Percentiles rank a stretch among this genome's conserved stretches.
These are phyloP conservation scores for Phylloboletellus chloephorus DNA, from an alignment of 1,284 basidiomycete species.

Conservation along the genomic window DNA sequence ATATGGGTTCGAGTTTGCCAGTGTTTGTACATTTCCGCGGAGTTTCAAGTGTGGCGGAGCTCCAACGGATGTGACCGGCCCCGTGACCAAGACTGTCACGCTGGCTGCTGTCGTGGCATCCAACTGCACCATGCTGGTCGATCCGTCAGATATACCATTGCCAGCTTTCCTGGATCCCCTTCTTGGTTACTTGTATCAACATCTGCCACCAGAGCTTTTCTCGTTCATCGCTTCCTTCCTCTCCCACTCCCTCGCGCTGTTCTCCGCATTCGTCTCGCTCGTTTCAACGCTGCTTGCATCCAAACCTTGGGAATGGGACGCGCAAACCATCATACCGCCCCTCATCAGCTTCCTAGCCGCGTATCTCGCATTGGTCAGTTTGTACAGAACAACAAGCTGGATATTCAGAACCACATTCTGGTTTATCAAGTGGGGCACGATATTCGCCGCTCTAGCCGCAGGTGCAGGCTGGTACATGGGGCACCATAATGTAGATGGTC, in stretches of 20 bases:
- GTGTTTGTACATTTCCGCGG: slow-evolving; percentile 28
- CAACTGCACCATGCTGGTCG: slow-evolving; percentile 16
- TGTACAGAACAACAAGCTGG: slow-evolving; percentile 73
- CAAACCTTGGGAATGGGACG: slow-evolving; percentile 56
- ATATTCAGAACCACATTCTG: slow-evolving; percentile 60
- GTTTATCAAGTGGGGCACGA: slow-evolving; percentile 69
- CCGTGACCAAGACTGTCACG: slow-evolving; percentile 17
- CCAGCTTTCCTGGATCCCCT: slow-evolving; percentile 44
- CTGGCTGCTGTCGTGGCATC: slow-evolving; percentile 20
- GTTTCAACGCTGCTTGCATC: slow-evolving; percentile 43
- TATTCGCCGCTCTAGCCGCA: slow-evolving; percentile 49
- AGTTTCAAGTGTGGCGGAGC: slow-evolving; percentile 15
- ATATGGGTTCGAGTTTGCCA: slow-evolving; percentile 26
- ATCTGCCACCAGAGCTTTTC: slow-evolving; percentile 53
- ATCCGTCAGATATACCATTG: slow-evolving; percentile 23
- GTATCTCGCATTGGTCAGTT: slow-evolving; percentile 65
- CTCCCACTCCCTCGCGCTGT: slow-evolving; percentile 48
- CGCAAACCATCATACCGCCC: slow-evolving; percentile 63
- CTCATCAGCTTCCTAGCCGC: slow-evolving; percentile 64
- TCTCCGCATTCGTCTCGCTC: slow-evolving; percentile 46
- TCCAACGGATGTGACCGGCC: slow-evolving; percentile 19
- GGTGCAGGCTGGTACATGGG: slow-evolving; percentile 50
- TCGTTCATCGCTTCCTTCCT: slow-evolving; percentile 46
- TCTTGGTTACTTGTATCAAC: slow-evolving; percentile 49
- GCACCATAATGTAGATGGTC: slow-evolving; percentile 32